Base-by-base conservation (phyloP, 2,329 filamentous ascomycete genomes). In the Purpureocillium takamizusanense region DNA sequence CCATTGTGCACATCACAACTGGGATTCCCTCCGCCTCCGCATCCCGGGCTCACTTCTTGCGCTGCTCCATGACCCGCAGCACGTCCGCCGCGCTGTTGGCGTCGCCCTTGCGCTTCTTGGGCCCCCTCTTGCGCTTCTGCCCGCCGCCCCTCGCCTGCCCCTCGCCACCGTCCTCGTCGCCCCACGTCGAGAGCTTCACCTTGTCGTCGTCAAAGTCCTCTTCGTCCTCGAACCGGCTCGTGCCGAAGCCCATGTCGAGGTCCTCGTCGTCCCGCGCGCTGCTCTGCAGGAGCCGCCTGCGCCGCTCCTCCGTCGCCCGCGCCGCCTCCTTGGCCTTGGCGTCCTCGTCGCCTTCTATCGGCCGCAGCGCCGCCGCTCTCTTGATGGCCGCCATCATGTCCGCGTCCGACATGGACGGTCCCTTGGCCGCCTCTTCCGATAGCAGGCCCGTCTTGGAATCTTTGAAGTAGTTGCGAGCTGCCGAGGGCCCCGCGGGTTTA, bases 211-310 rank as follows among this genome's bases (percentile, higher is more conserved):
- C 85, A 46, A 83, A 75, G 46, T 94, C 89, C 42, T 89, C 89
- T 36, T 89, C 88, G 52, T 95, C 92, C 38, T 86, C 88, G 52
- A 86, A 82, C 21, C 90, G 75, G 53, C 83, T 92, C 15, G 81
- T 86, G 27, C 92, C 92, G 54, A 98, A 97, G 43, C 89, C 90
- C 70, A 97, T 77, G 54, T 98, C 92, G 63, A 98, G 74, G 61
- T 98, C 90, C 41, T 90, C 81, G 35, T 88, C 78, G 56, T 97
- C 90, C 35, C 89, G 76, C 48, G 85, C 83, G 39, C 80, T 77
- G 42, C 73, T 73, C 50, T 81, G 69, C 6, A 95, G 68, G 67
- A 95, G 83, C 47, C 76, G 82, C 57, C 78, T 82, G 37, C 81
- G 76, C 7, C 83, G 80, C 36, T 80, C 79, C 45, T 82, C 75